Evolutionary conservation across 495 filamentous ascomycete species (phyloP).

Genomic region (Saxophila tyrrhenica): DNA sequence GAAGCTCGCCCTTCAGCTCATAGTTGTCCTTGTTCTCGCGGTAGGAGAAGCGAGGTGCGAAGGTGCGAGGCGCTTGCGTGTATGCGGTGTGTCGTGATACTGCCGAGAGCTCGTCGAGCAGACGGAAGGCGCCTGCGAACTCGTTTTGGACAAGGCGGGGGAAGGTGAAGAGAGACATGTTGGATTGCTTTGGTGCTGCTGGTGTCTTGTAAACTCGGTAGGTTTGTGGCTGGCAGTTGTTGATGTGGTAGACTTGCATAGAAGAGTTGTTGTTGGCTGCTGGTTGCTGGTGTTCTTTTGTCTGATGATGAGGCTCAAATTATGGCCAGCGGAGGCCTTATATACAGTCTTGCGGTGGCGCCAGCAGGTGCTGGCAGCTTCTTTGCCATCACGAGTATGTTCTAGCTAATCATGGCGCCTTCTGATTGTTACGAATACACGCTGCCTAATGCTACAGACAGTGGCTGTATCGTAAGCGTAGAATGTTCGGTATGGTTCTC

Average conservation of each 20-base stretch:
- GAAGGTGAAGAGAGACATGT: conserved; percentile 62
- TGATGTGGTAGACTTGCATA: conserved; percentile 13
- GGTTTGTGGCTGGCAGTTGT: conserved; percentile 14
- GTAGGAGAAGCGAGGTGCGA: conserved; percentile 72
- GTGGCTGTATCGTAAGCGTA: background rate
- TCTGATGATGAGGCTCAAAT: conserved; percentile 8
- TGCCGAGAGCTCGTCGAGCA: conserved; percentile 56
- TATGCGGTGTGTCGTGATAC: conserved; percentile 7
- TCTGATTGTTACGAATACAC: background rate
- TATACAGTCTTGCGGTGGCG: background rate
- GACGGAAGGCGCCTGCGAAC: conserved; percentile 58
- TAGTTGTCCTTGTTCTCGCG: conserved; percentile 56
- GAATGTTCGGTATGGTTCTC: background rate
- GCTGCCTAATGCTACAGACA: background rate
- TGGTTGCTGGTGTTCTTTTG: conserved; percentile 8
- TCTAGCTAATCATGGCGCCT: background rate
- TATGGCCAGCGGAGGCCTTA: background rate
- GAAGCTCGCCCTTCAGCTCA: conserved; percentile 79
- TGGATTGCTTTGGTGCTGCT: conserved; percentile 7
- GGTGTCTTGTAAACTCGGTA: conserved; percentile 7
- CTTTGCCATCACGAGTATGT: background rate
- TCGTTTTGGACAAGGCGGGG: conserved; percentile 40
- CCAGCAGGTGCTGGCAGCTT: background rate
- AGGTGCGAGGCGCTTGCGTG: conserved; percentile 31
- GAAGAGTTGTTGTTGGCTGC: conserved; percentile 1